phyloP scores from a whole-genome alignment of 306 rosid genomes.

The Vachellia pachyceras region DNA sequence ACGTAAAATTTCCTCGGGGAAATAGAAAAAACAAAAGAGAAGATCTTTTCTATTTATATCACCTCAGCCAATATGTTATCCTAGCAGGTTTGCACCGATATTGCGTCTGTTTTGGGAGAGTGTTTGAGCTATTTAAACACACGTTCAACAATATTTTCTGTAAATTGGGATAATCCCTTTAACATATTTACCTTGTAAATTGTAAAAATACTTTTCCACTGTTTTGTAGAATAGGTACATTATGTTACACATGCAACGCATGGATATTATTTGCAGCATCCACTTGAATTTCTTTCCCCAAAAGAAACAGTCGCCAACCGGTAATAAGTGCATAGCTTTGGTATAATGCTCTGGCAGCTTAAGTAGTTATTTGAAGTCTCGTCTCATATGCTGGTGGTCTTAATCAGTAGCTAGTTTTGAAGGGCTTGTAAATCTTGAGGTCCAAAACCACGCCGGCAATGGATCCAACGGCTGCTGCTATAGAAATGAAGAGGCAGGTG shows the following conservation, averaged over 20 bases:
- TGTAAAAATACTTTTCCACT: too few species aligned
- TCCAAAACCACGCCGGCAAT: slow-evolving; percentile 72
- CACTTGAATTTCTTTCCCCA: too few species aligned
- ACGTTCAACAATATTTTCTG: too few species aligned
- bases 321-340: neutral
- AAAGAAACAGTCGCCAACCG: too few species aligned
- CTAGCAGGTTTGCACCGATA: neutral
- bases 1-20: neutral
- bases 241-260: neutral
- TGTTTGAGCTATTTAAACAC: too few species aligned
- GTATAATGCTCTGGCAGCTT: neutral
- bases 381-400: neutral
- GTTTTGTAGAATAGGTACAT: too few species aligned
- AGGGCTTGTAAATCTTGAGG: slow-evolving; percentile 69
- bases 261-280: neutral
- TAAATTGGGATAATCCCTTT: too few species aligned
- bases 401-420: slow-evolving; percentile 64
- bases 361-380: neutral
- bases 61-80: neutral
- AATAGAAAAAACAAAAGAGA: neutral
- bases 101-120: too few species aligned
- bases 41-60: neutral
- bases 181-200: too few species aligned
- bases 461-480: slow-evolving; percentile 73
- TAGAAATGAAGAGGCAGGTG: slow-evolving; percentile 55